These are phyloP conservation scores for Nakazawaea ishiwadae DNA, from an alignment of 805 yeast species.

Conservation along the genomic window DNA sequence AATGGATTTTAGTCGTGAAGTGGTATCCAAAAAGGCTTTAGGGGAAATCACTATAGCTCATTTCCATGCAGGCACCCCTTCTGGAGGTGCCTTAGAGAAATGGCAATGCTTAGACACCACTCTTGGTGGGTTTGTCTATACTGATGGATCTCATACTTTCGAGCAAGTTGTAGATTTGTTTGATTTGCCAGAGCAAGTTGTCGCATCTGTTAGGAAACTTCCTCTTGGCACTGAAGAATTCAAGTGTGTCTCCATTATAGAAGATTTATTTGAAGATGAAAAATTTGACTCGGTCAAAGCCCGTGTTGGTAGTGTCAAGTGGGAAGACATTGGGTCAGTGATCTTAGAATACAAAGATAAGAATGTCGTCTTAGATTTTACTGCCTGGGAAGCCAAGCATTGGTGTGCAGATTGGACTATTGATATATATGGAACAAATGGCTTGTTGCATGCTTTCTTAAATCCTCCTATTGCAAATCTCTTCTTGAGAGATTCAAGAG, in stretches of 20 bases:
- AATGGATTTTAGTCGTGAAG: conserved; percentile 3
- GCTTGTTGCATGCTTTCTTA: conserved; percentile 4
- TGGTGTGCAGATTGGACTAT: conserved; percentile 12
- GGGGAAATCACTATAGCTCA: conserved; percentile 9
- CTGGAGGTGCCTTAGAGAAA: conserved; percentile 11
- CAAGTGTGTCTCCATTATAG: conserved; percentile 2
- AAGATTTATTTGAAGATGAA: conserved; percentile 7
- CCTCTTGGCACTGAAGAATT: conserved; percentile 5
- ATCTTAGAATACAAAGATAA: conserved; percentile 10
- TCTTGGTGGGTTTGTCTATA: conserved; percentile 10
- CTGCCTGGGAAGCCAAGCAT: conserved; percentile 11
- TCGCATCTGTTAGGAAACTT: conserved; percentile 9
- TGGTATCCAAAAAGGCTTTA: neutral
- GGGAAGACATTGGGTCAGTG: conserved; percentile 12
- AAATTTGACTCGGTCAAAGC: neutral
- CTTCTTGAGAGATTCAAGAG: conserved; percentile 1
- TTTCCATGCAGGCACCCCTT: conserved; percentile 12
- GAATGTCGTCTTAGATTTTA: conserved; percentile 9
- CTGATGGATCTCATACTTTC: conserved; percentile 11
- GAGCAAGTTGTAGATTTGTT: conserved; percentile 10
- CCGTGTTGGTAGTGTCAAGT: conserved; percentile 6
- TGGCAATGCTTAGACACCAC: conserved; percentile 10
- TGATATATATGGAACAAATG: conserved; percentile 11
- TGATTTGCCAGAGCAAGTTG: conserved; percentile 6
- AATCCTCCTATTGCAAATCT: conserved; percentile 5